Evolutionary conservation across 495 filamentous ascomycete genomes (phyloP), one percentile per base, ranked within the genome.

Genomic region (Talaromyces nanjingensis): DNA sequence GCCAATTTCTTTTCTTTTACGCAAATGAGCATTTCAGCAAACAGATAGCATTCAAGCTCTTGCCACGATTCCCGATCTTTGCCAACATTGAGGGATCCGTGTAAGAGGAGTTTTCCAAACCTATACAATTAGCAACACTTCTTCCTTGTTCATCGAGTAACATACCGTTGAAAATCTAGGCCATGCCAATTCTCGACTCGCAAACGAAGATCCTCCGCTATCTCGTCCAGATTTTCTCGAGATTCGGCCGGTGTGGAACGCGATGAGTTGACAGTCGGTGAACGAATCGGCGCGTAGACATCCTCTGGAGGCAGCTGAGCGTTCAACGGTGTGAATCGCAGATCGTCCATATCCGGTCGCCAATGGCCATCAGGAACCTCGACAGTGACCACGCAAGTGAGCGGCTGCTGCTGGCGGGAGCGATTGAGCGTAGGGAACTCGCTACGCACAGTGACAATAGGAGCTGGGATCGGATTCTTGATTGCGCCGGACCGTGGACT

Each of bases 161-260:
- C 79, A 62, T 82, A 92, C 89, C 92, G 85, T 70, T 84, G 82
- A 72, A 97, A 98, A 70, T 99, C 96, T n/a, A 98, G 80, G 0
- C 94, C 96, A 73, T 99, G 94, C 94, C 94, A 99, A 68, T 99
- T 97, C 65, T 99, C 94, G 20, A 98, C 94, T 39, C 91, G 86
- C 52, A 81, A 84, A 56, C 90, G 87, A 63, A 99, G 75, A 66
- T 88, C 90, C 70, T 98, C 92, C 2, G 93, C 96, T 69, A 96
- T 87, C 63, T 91, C 88, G 34, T 92, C 87, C 64, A 98, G 71
- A 12, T 85, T 86, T 68, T 96, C 91, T 12, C 72, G 70, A 24
- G 83, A 75, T 65, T 89, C 84, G 64, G 66, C 69, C 7, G 73
- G 74, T 24, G 61, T 6, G 18, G 65, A 33, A 27, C 70, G 62